phyloP scores from a whole-genome alignment of 2,329 filamentous ascomycete species.

The Pseudogymnoascus sp. region DNA sequence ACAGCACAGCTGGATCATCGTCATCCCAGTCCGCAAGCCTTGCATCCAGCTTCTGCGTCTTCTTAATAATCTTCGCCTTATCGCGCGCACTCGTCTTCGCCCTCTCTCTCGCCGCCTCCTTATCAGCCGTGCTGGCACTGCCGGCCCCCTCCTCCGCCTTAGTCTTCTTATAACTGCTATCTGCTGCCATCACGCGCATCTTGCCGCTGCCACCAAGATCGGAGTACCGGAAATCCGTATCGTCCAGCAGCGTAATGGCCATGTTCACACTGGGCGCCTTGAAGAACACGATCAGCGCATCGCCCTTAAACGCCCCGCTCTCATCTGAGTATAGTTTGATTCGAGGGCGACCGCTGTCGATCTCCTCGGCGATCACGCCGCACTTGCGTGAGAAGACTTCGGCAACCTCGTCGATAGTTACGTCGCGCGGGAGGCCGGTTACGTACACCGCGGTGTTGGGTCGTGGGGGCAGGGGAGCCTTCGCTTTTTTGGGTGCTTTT shows the following conservation, averaged over 20 bases:
- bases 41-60: slow-evolving; percentile 83
- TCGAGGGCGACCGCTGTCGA: slow-evolving; percentile 76
- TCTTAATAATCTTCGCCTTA: slow-evolving; percentile 82
- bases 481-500: slow-evolving; percentile 28
- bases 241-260: slow-evolving; percentile 73
- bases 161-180: slow-evolving; percentile 84
- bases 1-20: slow-evolving; percentile 59
- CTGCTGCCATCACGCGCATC: slow-evolving; percentile 77
- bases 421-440: slow-evolving; percentile 75
- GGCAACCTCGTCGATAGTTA: slow-evolving; percentile 69
- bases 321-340: slow-evolving; percentile 90
- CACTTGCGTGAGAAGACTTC: slow-evolving; percentile 75
- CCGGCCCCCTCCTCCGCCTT: slow-evolving; percentile 43
- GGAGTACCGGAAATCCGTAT: slow-evolving; percentile 67
- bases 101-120: slow-evolving; percentile 39
- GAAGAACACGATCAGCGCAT: slow-evolving; percentile 90
- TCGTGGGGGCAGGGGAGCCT: slow-evolving; percentile 29
- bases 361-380: slow-evolving; percentile 88
- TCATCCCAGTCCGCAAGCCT: slow-evolving; percentile 95
- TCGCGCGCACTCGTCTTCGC: slow-evolving; percentile 53
- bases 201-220: slow-evolving; percentile 43
- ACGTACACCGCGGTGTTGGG: slow-evolving; percentile 91
- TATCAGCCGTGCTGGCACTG: slow-evolving; percentile 12
- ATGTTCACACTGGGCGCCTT: slow-evolving; percentile 86
- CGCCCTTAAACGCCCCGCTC: slow-evolving; percentile 80